phyloP scores from a whole-genome alignment of 192 early-diverging fungal genomes.

The Endogone sp. region DNA sequence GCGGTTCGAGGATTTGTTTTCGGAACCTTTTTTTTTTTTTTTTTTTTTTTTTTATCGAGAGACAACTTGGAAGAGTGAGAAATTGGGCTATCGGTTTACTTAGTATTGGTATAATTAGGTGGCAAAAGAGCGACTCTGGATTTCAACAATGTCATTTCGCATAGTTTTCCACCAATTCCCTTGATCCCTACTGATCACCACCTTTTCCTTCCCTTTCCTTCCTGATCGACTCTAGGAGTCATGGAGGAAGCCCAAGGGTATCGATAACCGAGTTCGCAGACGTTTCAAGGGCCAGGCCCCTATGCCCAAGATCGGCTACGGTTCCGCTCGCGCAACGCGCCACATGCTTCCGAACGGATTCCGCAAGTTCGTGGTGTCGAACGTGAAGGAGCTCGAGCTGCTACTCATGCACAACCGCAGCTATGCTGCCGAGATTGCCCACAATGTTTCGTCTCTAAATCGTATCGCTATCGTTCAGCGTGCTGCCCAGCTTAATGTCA shows the following conservation, averaged over 20 bases:
- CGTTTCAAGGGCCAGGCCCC: conserved; percentile 97
- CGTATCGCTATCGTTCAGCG: conserved; percentile 89
- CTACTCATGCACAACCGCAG: conserved; percentile 99
- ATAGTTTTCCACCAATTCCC: too few species aligned
- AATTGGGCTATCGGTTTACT: neutral
- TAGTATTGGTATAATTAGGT: too few species aligned
- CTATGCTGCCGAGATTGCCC: conserved; percentile 99
- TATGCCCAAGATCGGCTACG: conserved; percentile 99
- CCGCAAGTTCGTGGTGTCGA: conserved; percentile 96
- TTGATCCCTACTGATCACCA: conserved; percentile 17
- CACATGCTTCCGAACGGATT: conserved; percentile 98
- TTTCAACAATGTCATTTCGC: too few species aligned
- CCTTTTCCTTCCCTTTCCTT: conserved; percentile 1
- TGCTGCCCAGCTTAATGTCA: conserved; percentile 94
- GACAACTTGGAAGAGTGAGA: too few species aligned
- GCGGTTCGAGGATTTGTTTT: too few species aligned
- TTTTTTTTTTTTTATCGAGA: too few species aligned
- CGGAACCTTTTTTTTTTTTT: too few species aligned
- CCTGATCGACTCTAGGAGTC: conserved; percentile 59
- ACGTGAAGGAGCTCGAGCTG: conserved; percentile 88
- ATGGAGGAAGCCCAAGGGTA: conserved; percentile 99
- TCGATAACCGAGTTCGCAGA: conserved; percentile 97
- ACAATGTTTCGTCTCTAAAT: conserved; percentile 94
- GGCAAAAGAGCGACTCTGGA: too few species aligned
- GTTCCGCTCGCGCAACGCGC: conserved; percentile 94